phyloP scores from a whole-genome alignment of 2,329 filamentous ascomycete species.

The Cladosporium sp. region DNA sequence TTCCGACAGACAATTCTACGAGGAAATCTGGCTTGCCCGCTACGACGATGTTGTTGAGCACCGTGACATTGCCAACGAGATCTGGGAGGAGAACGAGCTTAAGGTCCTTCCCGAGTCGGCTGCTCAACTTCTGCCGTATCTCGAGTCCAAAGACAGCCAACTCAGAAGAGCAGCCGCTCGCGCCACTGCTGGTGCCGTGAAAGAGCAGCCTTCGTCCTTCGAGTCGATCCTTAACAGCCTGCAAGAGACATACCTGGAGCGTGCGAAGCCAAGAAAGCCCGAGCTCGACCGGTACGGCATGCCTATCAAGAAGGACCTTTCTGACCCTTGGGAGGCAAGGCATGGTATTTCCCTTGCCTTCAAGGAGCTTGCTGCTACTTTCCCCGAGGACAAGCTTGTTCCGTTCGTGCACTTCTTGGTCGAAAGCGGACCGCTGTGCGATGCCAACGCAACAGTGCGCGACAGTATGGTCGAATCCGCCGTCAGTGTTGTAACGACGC shows the following conservation, averaged over 20 bases:
- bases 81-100: constrained; percentile 93
- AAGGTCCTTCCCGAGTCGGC: constrained; percentile 62
- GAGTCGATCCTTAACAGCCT: constrained; percentile 60
- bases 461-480: constrained; percentile 90
- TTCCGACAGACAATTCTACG: constrained; percentile 77
- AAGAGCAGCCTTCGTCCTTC: constrained; percentile 56
- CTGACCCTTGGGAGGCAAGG: constrained; percentile 86
- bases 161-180: constrained; percentile 79
- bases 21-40: constrained; percentile 88
- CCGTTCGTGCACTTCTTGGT: constrained; percentile 82
- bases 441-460: constrained; percentile 71
- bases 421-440: constrained; percentile 78
- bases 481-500: constrained; percentile 70
- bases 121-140: constrained; percentile 62
- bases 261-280: constrained; percentile 76
- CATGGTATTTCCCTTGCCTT: constrained; percentile 87
- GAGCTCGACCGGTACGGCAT: constrained; percentile 92
- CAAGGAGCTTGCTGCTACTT: constrained; percentile 68
- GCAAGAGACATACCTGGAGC: constrained; percentile 66
- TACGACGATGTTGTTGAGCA: constrained; percentile 92
- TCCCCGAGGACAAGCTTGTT: constrained; percentile 66
- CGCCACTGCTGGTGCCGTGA: constrained; percentile 70
- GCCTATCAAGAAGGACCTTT: constrained; percentile 79
- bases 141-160: constrained; percentile 74
- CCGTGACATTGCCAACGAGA: constrained; percentile 71